phyloP scores from a whole-genome alignment of 2,329 filamentous ascomycete genomes.

The Colletotrichum tabaci region DNA sequence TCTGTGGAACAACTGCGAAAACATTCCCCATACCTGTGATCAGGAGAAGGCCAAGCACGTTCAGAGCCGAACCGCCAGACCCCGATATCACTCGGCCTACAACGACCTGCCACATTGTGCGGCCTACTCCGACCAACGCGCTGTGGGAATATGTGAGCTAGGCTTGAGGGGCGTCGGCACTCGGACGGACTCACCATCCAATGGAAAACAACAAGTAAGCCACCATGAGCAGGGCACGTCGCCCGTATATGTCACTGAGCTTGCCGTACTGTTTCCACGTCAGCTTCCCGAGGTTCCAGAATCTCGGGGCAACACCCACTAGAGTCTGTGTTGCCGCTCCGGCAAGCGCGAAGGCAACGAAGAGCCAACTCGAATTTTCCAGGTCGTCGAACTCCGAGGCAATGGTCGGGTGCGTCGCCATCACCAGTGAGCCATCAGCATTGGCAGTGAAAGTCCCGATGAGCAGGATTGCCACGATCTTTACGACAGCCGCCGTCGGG shows the following conservation, averaged over 20 bases:
- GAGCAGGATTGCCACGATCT: conserved; percentile 46
- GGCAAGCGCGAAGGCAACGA: conserved; percentile 51
- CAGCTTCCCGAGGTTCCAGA: not conserved
- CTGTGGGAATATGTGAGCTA: conserved; percentile 36
- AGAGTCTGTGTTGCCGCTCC: conserved; percentile 54
- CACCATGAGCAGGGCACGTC: conserved; percentile 60
- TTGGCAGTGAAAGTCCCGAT: conserved; percentile 74
- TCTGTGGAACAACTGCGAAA: not conserved
- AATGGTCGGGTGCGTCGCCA: conserved; percentile 76
- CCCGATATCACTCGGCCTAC: conserved; percentile 67
- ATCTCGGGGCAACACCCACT: conserved; percentile 51
- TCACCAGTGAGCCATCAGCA: conserved; percentile 74
- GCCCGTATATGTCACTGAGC: conserved; percentile 71
- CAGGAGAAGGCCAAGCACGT: conserved; percentile 64
- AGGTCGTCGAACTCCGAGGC: conserved; percentile 73
- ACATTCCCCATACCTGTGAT: conserved; percentile 60
- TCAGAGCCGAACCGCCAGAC: conserved; percentile 66
- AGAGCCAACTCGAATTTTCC: conserved; percentile 67
- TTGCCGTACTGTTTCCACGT: conserved; percentile 62
- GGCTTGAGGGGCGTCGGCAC: not conserved
- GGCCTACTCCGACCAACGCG: conserved; percentile 58
- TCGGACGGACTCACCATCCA: conserved; percentile 63
- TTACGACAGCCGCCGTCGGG: conserved; percentile 38
- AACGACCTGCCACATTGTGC: conserved; percentile 64
- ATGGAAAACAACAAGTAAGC: conserved; percentile 66